Conservation (phyloP, 2,329 filamentous ascomycete species). For the Alternaria viburni region DNA sequence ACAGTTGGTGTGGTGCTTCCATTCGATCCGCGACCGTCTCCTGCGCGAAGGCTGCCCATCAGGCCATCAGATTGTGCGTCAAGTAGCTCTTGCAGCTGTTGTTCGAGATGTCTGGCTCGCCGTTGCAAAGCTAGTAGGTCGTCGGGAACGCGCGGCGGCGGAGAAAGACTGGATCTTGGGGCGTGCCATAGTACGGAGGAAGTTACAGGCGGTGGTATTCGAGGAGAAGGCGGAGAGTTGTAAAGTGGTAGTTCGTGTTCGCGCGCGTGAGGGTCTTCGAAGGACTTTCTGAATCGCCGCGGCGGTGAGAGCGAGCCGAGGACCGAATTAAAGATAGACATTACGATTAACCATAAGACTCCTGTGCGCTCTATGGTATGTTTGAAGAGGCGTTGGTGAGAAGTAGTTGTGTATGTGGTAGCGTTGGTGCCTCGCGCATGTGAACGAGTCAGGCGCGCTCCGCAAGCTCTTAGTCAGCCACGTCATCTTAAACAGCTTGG, state of each 20-base stretch:
- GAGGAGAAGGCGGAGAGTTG: conserved; percentile 40
- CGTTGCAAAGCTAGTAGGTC: conserved; percentile 59
- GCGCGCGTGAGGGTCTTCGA: conserved; percentile 43
- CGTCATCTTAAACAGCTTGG: conserved; percentile 1
- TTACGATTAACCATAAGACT: conserved; percentile 12
- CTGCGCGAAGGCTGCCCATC: conserved; percentile 54
- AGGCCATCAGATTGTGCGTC: conserved; percentile 67
- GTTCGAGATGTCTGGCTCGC: conserved; percentile 61
- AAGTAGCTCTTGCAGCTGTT: conserved; percentile 64
- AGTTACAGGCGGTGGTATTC: conserved; percentile 43
- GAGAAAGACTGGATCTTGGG: conserved; percentile 30
- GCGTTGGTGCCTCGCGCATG: conserved; percentile 30
- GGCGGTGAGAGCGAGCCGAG: conserved; percentile 45
- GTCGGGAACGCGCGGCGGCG: conserved; percentile 41
- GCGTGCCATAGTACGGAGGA: conserved; percentile 42
- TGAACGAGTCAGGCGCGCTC: conserved; percentile 39
- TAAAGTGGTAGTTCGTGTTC: conserved; percentile 45
- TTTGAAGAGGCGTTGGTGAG: conserved; percentile 2
- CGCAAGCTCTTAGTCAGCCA: conserved; percentile 30
- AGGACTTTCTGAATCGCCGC: conserved; percentile 42
- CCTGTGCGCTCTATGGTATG: neutral
- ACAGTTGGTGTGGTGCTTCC: conserved; percentile 59
- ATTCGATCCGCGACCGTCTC: conserved; percentile 53
- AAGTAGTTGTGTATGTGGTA: conserved; percentile 21
- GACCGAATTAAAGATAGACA: conserved; percentile 46